Percentiles rank a stretch among this genome's conserved stretches.
These are phyloP conservation scores for Magnolia sinica DNA, from an alignment of 164 flowering plant species.

Conservation along the genomic window DNA sequence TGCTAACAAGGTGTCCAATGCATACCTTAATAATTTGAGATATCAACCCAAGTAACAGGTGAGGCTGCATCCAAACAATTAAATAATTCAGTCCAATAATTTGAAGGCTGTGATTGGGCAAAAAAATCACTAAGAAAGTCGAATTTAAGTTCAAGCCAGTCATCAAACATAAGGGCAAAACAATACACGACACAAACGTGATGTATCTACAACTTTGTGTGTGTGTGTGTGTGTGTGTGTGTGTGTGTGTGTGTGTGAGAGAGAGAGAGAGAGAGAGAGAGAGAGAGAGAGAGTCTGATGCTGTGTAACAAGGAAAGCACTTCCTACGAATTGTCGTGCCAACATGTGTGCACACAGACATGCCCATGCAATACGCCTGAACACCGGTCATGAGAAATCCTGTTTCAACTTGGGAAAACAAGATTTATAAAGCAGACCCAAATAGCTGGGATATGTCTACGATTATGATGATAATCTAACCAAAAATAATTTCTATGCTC, in stretches of 20 bases:
- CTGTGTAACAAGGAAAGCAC: neutral
- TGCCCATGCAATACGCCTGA: neutral
- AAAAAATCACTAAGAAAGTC: neutral
- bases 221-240: neutral
- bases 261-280: constrained; percentile 16
- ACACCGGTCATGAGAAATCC: neutral
- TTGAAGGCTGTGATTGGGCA: neutral
- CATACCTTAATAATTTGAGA: constrained; percentile 91
- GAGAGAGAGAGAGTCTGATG: neutral
- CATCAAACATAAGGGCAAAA: neutral
- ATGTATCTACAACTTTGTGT: neutral
- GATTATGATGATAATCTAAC: neutral
- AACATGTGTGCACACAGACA: neutral
- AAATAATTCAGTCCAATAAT: constrained; percentile 1
- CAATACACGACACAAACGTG: neutral
- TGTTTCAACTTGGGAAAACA: neutral
- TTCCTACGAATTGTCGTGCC: neutral
- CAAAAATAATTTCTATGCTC: too few species aligned
- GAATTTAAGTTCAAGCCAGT: neutral
- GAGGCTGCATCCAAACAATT: constrained; percentile 53
- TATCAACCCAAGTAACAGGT: constrained; percentile 83
- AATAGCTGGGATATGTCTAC: neutral
- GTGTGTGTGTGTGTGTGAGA: neutral
- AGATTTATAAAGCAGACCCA: neutral
- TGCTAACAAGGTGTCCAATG: neutral